Base-by-base conservation (phyloP, 768 basidiomycete species). In the Pulveroboletus ravenelii region DNA sequence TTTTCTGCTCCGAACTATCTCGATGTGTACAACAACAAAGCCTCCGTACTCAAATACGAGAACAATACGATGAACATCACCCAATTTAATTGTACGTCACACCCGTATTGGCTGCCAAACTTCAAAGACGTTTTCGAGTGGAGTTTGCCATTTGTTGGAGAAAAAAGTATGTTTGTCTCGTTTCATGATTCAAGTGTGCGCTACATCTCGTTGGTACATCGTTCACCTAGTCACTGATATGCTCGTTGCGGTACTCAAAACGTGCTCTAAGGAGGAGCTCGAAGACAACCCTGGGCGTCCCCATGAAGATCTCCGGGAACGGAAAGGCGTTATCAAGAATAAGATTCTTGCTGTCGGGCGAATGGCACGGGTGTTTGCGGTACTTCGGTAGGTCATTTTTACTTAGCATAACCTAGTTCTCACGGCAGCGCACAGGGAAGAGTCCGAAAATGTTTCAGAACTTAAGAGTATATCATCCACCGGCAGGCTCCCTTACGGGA, bases 61-160 rank as follows among this genome's bases (percentile, higher is more conserved):
- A 93, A 89, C 68, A 99, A 99, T 63, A 93, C 95, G 48, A 89
- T 97, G 85, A 97, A 96, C 69, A 97, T 97, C 60, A 82, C 93
- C 40, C 95, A 98, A 65, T 98, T 96, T 74, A 96, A 97, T 71
- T 93, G 89, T 68, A 89, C 87, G 1, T 93, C 94, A 12, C 94
- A 96, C 61, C 87, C 87, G 8, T 98, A 97, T 67, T 98, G 95
- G 95, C 74, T 99, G 47, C 96, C 96, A 5, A 99, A 99, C 70
- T 99, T 99, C 63, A 97, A 98, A 94, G 95, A 98, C 60, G 94
- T 94, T 20, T 99, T 99, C 66, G 96, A 95, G 0, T 99, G 96
- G 96, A 90, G 87, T 75, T 70, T 99, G 52, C 96, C 96, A 1
- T 98, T 98, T 63, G 96, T 99, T 6, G 96, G 94, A 55, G 89